Evolutionary conservation across 805 yeast species (phyloP), one percentile per base, ranked within the genome.

Genomic region (Wickerhamiella bombiphila): DNA sequence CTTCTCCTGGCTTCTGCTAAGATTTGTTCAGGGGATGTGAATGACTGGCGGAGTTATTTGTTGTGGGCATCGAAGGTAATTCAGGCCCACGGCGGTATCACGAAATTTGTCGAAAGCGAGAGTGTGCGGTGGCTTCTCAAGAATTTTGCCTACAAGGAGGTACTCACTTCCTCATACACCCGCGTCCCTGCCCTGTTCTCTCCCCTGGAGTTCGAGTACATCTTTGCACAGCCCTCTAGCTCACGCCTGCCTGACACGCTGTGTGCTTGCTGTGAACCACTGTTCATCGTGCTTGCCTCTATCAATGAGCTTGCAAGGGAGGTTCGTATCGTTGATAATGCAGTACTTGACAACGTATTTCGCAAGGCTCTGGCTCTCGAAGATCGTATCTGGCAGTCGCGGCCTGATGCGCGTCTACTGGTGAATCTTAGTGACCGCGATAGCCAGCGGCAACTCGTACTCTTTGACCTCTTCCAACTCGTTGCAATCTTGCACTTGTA

Each of bases 121-220:
- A 76, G 72, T 45, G 59, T 74, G 45, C 72, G 76, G 43, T 80
- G 86, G 78, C 61, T 80, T 36, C 70, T 78, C 16, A 72, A 82
- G 6, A 80, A 76, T 55, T 81, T 77, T 57, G 82, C 83, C 1
- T 81, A 80, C 52, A 91, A 80, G 54, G 93, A 80, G 52, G 67
- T 81, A 22, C 62, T 78, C 44, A 72, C 86, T 1, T 68, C 76
- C 34, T 69, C 78, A 8, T 64, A 70, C n/a, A 39, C 44, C 1
- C 62, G 68, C 38, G 70, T 72, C 29, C 58, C 80, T 32, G 68
- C 82, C 1, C 75, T 76, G 46, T 79, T 81, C 53, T 68, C 76
- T 0, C 59, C 72, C 17, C 37, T 30, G 11, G 42, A 39, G 21
- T 35, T 40, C 22, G 46, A 42, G 39, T 31, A 38, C 22, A 42